Conservation (phyloP, 768 basidiomycete genomes). For the Dictyophora rubrovolvata region DNA sequence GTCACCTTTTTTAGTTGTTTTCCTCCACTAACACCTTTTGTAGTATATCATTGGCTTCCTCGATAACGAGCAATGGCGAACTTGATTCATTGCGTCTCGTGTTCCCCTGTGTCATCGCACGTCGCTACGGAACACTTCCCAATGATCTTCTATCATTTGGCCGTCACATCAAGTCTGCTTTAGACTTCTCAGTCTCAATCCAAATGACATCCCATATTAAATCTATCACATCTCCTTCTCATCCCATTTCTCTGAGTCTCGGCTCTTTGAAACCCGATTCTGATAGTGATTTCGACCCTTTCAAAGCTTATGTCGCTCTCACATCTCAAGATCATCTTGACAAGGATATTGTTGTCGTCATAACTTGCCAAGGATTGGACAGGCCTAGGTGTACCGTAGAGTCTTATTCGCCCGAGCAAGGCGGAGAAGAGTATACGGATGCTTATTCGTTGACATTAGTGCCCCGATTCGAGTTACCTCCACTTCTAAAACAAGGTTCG, state of each 20-base stretch:
- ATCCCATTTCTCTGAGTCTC: conserved; percentile 17
- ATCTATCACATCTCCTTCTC: conserved; percentile 13
- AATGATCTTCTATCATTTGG: background rate
- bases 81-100: conserved; percentile 7
- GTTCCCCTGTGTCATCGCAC: conserved; percentile 11
- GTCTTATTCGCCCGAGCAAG: conserved; percentile 15
- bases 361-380: conserved; percentile 41
- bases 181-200: conserved; percentile 9
- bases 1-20: background rate
- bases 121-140: conserved; percentile 7
- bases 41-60: conserved; percentile 23
- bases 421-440: conserved; percentile 31
- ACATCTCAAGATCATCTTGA: conserved; percentile 32
- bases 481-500: conserved; percentile 27
- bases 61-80: conserved; percentile 11
- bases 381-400: conserved; percentile 49
- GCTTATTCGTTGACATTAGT: conserved; percentile 38
- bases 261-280: conserved; percentile 32
- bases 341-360: conserved; percentile 40
- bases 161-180: background rate
- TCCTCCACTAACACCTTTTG: conserved; percentile 15
- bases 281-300: conserved; percentile 18
- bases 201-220: conserved; percentile 10
- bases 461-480: conserved; percentile 39
- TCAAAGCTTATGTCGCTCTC: conserved; percentile 2